Conservation (phyloP, 2,329 filamentous ascomycete species). For the Tolypocladium capitatum region DNA sequence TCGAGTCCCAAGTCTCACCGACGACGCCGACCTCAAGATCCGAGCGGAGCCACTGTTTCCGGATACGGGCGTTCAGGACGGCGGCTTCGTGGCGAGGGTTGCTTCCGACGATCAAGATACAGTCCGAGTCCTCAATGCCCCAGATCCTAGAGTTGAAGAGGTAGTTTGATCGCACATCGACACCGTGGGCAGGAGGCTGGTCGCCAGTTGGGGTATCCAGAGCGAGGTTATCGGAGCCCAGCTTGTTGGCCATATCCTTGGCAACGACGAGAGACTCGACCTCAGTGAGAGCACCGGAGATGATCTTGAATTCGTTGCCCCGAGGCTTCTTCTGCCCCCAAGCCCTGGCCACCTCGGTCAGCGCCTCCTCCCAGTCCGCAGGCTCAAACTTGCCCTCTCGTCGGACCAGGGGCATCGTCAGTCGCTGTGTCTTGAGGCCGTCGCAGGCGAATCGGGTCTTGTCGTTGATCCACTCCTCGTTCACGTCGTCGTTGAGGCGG, state of each 20-base stretch:
- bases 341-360: slow-evolving; percentile 73
- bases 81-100: slow-evolving; percentile 94
- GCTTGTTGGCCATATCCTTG: slow-evolving; percentile 93
- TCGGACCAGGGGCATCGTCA: slow-evolving; percentile 84
- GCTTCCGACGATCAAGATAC: slow-evolving; percentile 82
- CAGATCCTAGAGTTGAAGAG: slow-evolving; percentile 92
- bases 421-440: slow-evolving; percentile 86
- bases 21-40: slow-evolving; percentile 87
- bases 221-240: slow-evolving; percentile 90
- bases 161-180: slow-evolving; percentile 90
- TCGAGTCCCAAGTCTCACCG: slow-evolving; percentile 83
- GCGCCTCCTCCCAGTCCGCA: slow-evolving; percentile 87
- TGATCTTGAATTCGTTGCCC: slow-evolving; percentile 89
- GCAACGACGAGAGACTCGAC: slow-evolving; percentile 89
- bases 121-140: slow-evolving; percentile 88
- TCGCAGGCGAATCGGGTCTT: slow-evolving; percentile 95
- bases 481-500: slow-evolving; percentile 90
- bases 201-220: slow-evolving; percentile 79
- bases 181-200: slow-evolving; percentile 75
- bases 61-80: slow-evolving; percentile 87
- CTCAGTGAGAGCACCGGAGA: slow-evolving; percentile 84
- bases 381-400: slow-evolving; percentile 84
- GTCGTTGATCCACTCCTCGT: slow-evolving; percentile 99
- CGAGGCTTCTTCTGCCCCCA: slow-evolving; percentile 69
- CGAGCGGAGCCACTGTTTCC: slow-evolving; percentile 94